phyloP scores from a whole-genome alignment of 2,329 filamentous ascomycete genomes.

The Botryosphaeria dothidea region DNA sequence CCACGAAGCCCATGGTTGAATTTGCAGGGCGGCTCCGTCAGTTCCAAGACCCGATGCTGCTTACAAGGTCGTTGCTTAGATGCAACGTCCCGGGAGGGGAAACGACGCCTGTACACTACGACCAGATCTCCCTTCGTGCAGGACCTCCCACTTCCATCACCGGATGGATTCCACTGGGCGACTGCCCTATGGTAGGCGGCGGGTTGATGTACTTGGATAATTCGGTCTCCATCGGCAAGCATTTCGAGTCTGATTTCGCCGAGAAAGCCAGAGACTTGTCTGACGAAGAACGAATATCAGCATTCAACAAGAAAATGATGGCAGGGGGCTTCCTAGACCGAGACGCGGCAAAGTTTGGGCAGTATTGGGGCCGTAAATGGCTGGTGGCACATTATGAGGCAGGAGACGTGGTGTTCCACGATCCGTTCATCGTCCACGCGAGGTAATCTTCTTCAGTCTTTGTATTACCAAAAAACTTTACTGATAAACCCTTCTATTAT shows the following conservation, averaged over 20 bases:
- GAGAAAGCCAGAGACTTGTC: neutral
- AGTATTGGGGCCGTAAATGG: neutral
- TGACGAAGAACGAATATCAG: conserved; percentile 15
- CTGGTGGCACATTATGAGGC: conserved; percentile 10
- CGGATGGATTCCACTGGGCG: neutral
- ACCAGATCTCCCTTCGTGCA: conserved; percentile 13
- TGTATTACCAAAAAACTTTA: neutral
- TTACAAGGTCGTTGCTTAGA: neutral
- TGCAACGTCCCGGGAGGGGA: conserved; percentile 7
- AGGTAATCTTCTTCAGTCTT: neutral
- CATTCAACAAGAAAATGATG: conserved; percentile 20
- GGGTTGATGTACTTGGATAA: neutral
- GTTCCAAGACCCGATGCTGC: neutral
- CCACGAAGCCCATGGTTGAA: neutral
- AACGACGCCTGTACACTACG: conserved; percentile 18
- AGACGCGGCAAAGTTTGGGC: neutral
- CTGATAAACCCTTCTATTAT: neutral
- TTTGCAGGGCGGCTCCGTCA: neutral
- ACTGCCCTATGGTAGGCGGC: neutral
- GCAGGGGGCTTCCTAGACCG: conserved; percentile 14
- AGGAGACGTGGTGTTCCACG: conserved; percentile 16
- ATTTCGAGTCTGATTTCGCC: neutral
- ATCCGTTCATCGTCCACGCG: neutral
- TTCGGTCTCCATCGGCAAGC: neutral
- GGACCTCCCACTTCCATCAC: conserved; percentile 16